Conservation (phyloP, 2,329 filamentous ascomycete genomes). For the Hypoxylon sp. region DNA sequence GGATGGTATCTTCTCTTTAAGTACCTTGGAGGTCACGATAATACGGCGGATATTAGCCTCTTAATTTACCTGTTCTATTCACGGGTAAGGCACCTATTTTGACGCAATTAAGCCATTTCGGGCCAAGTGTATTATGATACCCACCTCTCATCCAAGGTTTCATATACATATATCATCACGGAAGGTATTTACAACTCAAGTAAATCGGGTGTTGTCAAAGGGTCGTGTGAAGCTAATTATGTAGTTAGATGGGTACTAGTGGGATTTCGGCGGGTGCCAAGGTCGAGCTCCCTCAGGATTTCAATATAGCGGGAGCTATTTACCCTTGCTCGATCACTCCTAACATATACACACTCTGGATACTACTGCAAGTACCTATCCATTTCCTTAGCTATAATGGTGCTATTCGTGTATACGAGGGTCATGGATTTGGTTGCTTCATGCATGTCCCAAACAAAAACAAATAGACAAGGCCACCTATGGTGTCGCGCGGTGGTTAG, state of each 20-base stretch:
- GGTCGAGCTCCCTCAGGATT: slow-evolving; percentile 34
- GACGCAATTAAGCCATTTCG: not conserved
- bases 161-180: not conserved
- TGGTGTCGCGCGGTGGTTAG: slow-evolving; percentile 25
- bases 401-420: slow-evolving; percentile 11
- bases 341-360: slow-evolving; percentile 3
- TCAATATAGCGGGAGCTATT: slow-evolving; percentile 32
- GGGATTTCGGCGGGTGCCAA: slow-evolving; percentile 32
- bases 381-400: not conserved
- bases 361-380: slow-evolving; percentile 18
- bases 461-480: slow-evolving; percentile 39
- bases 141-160: not conserved
- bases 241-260: slow-evolving; percentile 24
- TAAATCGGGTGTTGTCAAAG: not conserved
- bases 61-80: not conserved
- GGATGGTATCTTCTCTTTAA: not conserved
- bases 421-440: slow-evolving; percentile 26
- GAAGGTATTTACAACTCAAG: not conserved
- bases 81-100: not conserved
- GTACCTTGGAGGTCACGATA: slow-evolving; percentile 5
- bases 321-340: slow-evolving; percentile 26
- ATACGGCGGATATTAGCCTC: slow-evolving; percentile 1
- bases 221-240: slow-evolving; percentile 6
- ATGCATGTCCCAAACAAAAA: slow-evolving; percentile 27
- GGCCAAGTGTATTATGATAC: not conserved